phyloP scores from a whole-genome alignment of 2,329 filamentous ascomycete species.

The Monosporascus cannonballus region DNA sequence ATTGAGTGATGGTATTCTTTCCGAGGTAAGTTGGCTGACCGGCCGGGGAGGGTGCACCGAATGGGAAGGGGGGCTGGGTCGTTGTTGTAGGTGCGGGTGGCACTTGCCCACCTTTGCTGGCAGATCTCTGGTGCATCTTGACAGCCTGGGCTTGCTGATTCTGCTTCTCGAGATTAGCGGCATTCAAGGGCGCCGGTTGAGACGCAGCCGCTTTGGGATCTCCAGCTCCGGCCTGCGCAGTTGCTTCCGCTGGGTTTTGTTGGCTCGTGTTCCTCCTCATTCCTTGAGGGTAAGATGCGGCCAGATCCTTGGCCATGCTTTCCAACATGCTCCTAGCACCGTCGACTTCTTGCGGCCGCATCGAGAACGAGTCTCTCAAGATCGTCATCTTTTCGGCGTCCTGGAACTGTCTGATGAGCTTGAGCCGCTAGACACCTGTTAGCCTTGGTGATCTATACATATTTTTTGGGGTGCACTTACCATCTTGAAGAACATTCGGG shows the following conservation, averaged over 20 bases:
- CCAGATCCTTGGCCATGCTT: slow-evolving; percentile 45
- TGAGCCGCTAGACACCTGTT: slow-evolving; percentile 40
- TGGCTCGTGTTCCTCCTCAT: slow-evolving; percentile 24
- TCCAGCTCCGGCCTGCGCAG: slow-evolving; percentile 16
- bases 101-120: slow-evolving; percentile 39
- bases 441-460: slow-evolving; percentile 15
- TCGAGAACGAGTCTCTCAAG: slow-evolving; percentile 44
- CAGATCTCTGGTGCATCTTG: slow-evolving; percentile 39
- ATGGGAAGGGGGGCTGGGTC: slow-evolving; percentile 49
- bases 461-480: slow-evolving; percentile 32
- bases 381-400: slow-evolving; percentile 41
- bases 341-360: slow-evolving; percentile 46
- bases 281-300: slow-evolving; percentile 12
- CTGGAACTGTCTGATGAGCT: slow-evolving; percentile 46
- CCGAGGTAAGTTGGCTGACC: slow-evolving; percentile 51
- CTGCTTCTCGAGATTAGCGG: slow-evolving; percentile 47
- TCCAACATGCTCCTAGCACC: slow-evolving; percentile 40
- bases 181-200: slow-evolving; percentile 33
- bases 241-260: slow-evolving; percentile 18
- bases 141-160: slow-evolving; percentile 31
- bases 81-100: slow-evolving; percentile 52
- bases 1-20: slow-evolving; percentile 44
- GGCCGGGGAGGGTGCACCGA: slow-evolving; percentile 52
- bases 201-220: slow-evolving; percentile 24
- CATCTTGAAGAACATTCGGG: slow-evolving; percentile 46